Evolutionary conservation across 305 asterid genomes (phyloP), one percentile per base, ranked within the genome.

Genomic region (Nicotiana rustica): DNA sequence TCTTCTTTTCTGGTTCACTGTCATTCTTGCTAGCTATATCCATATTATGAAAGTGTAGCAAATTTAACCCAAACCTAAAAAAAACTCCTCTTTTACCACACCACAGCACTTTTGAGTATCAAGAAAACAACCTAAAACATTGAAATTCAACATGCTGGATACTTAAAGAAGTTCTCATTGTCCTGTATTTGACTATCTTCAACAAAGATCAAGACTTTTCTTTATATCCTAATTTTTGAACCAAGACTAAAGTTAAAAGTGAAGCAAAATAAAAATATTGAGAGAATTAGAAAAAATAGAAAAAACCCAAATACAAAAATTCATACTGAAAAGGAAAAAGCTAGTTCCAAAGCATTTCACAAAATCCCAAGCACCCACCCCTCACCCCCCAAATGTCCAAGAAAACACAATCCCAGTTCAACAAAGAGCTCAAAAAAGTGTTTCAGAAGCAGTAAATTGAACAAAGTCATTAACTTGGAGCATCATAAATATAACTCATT

Each of bases 1-100:
- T 88, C 83, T 84, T 86, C 83, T 86, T 90, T 52, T 84, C 92
- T 83, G 87, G 82, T 82, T 88, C 93, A 84, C 64, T 78, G 64
- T 69, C 84, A 84, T 91, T 91, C 81, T 91, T 90, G 49, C 85
- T 89, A 85, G 86, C 86, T 88, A 87, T 86, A 86, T 89, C 93
- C 91, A 91, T 88, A 33, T 62, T 12, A 66, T 60, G 84, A 70
- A 81, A 41, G 59, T 68, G 17, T 35, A 65, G 13, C 17, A 80
- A 77, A 61, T 65, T 33, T 47, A 19, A 57, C 41, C 38, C 38
- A 56, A 52, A 67, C 61, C 60, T 35, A 4, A 78, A 17, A 61
- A 76, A 76, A 69, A 56, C 55, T 79, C 47, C 87, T 80, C 81
- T 18, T 81, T 56, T 33, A 35, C 81, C 44, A 25, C 60, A 78